These are phyloP conservation scores for Panicum virgatum DNA, from an alignment of 202 grass and related monocot genomes.

Conservation along the genomic window DNA sequence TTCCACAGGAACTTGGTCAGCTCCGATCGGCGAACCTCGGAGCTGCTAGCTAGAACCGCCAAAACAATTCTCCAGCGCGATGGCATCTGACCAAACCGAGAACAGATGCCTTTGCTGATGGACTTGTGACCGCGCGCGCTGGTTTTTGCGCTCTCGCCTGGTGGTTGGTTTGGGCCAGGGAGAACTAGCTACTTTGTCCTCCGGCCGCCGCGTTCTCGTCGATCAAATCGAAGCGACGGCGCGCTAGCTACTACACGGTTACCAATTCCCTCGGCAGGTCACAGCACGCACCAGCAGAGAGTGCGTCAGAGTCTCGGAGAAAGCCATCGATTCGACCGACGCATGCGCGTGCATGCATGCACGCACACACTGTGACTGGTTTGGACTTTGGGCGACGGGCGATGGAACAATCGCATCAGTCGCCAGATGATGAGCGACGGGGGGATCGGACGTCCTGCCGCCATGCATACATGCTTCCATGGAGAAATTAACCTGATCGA, in stretches of 20 bases:
- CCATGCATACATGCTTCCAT: slow-evolving; percentile 19
- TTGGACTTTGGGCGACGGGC: background rate
- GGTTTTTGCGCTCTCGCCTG: background rate
- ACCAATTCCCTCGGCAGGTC: slow-evolving; percentile 1
- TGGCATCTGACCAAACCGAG: background rate
- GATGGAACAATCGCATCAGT: slow-evolving; percentile 50
- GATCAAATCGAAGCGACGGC: background rate
- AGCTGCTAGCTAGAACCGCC: background rate
- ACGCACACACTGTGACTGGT: slow-evolving; percentile 34
- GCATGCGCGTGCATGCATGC: slow-evolving; percentile 39
- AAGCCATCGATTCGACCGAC: slow-evolving; percentile 37
- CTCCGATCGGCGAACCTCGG: background rate
- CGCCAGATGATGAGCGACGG: background rate
- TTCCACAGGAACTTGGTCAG: background rate
- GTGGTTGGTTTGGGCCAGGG: background rate
- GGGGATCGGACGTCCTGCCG: background rate
- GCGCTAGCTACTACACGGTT: slow-evolving; percentile 2
- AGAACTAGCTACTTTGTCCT: no score
- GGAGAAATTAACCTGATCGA: background rate
- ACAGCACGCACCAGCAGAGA: background rate
- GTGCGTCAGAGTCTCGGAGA: slow-evolving; percentile 39
- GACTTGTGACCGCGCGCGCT: slow-evolving; percentile 2
- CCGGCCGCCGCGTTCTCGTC: background rate
- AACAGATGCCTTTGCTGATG: background rate
- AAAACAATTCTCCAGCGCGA: background rate